A percentile compares a stretch with the other conserved stretches of the same genome.
Evolutionary conservation across 2,329 filamentous ascomycete genomes (phyloP).

Genomic region (Paracoccidioides lutzii): DNA sequence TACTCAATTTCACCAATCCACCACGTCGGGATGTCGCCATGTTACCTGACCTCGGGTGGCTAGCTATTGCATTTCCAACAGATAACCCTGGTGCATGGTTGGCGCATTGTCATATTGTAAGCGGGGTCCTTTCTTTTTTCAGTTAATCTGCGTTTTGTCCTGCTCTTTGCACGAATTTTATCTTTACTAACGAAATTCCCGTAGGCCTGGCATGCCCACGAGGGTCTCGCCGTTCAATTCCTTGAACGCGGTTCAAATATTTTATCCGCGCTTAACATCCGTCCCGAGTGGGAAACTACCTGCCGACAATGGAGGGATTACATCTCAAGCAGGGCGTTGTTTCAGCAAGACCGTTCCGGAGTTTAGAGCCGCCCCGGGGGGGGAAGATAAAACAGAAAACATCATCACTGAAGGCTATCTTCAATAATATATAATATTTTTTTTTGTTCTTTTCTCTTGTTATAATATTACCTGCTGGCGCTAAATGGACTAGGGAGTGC

Average conservation of each 20-base stretch:
- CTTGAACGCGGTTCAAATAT: slow-evolving; percentile 12
- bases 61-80: slow-evolving; percentile 30
- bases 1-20: slow-evolving; percentile 20
- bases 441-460: background rate
- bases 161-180: background rate
- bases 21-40: slow-evolving; percentile 29
- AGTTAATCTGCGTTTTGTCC: background rate
- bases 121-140: background rate
- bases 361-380: background rate
- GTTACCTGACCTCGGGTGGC: slow-evolving; percentile 25
- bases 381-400: no score
- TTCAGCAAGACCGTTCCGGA: background rate
- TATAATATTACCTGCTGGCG: background rate
- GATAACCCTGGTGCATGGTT: slow-evolving; percentile 35
- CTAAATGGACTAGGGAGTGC: no score
- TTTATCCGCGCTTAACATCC: background rate
- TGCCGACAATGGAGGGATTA: slow-evolving; percentile 1
- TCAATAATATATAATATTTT: background rate
- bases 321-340: background rate
- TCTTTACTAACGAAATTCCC: background rate
- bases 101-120: slow-evolving; percentile 31
- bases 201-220: slow-evolving; percentile 14
- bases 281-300: background rate
- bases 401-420: background rate
- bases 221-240: slow-evolving; percentile 18